Evolutionary conservation across 2,329 filamentous ascomycete species (phyloP), one percentile per base, ranked within the genome.

Genomic region (Penicillium griseofulvum): DNA sequence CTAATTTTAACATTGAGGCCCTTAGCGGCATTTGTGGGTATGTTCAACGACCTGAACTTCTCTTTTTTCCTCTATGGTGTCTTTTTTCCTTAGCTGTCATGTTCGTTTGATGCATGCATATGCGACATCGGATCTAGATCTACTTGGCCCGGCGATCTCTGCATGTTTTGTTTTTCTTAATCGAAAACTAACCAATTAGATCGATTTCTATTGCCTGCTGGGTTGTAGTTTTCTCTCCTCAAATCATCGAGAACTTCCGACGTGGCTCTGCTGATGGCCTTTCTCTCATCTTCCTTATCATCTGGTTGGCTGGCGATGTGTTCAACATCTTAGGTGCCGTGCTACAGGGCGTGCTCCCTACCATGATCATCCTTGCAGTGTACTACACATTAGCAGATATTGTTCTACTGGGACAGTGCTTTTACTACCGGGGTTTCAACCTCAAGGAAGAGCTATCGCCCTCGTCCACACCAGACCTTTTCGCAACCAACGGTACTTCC

Each of bases 151-250:
- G 33, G 51, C 60, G 39, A 49, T 54, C 36, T 12, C 19, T 46
- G 24, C 8, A 46, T 39, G 22, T 50, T 49, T 59, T 42, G 8
- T 36, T 31, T 39, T 46, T 9, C 11, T 34, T 11, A 19, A 34
- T 46, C 12, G 22, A 39, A 52, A 43, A 49, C 51, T 59, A 22
- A 60, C 48, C 56, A 54, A 58, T 34, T 56, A 90, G 92, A 34
- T 96, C 92, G 9, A 92, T 99, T 64, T 96, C 91, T 43, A 97
- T 99, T 70, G 92, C 92, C 48, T 97, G 92, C 72, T 97, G 94
- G 94, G 89, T 97, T 54, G 90, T 97, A 34, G 94, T 99, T 55
- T 99, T 97, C 78, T 94, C 91, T 0, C 94, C 94, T 2, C 94
- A 99, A 66, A 97, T 99, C 65, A 87, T 96, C 65, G 91, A 96